Percentiles rank a stretch among this genome's conserved stretches.
These are phyloP conservation scores for Apostasia ramifera DNA, from an alignment of 106 monocot genomes.

Conservation along the genomic window DNA sequence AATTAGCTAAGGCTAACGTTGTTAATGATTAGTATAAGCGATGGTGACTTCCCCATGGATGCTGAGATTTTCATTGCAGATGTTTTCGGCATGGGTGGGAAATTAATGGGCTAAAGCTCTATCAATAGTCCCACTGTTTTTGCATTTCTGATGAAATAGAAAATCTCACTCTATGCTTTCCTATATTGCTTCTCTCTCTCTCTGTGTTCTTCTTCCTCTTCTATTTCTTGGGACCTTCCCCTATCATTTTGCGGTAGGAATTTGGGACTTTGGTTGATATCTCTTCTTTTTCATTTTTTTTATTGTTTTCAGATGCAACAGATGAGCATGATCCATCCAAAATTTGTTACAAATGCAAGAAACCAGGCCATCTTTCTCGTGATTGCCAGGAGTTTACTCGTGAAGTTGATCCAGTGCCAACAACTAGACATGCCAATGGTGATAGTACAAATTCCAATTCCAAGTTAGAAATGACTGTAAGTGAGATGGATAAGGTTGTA, in stretches of 20 bases:
- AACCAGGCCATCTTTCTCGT: conserved; percentile 74
- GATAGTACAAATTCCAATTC: conserved; percentile 7
- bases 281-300: not conserved
- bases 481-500: conserved; percentile 45
- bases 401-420: conserved; percentile 14
- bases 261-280: not conserved
- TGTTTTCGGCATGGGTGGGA: too few species aligned
- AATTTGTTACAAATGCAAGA: conserved; percentile 98
- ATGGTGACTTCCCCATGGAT: too few species aligned
- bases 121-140: too few species aligned
- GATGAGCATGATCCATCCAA: conserved; percentile 52
- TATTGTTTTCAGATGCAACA: conserved; percentile 7
- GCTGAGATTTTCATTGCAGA: too few species aligned
- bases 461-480: conserved; percentile 6
- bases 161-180: too few species aligned
- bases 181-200: not conserved
- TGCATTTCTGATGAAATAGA: too few species aligned
- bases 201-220: too few species aligned
- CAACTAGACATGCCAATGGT: conserved; percentile 5
- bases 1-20: too few species aligned
- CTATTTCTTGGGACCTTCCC: too few species aligned
- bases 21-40: too few species aligned
- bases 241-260: too few species aligned
- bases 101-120: too few species aligned
- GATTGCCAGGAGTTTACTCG: conserved; percentile 64